Conservation (phyloP, 1,284 basidiomycete species). For the Pseudomicrostroma phylloplanum region DNA sequence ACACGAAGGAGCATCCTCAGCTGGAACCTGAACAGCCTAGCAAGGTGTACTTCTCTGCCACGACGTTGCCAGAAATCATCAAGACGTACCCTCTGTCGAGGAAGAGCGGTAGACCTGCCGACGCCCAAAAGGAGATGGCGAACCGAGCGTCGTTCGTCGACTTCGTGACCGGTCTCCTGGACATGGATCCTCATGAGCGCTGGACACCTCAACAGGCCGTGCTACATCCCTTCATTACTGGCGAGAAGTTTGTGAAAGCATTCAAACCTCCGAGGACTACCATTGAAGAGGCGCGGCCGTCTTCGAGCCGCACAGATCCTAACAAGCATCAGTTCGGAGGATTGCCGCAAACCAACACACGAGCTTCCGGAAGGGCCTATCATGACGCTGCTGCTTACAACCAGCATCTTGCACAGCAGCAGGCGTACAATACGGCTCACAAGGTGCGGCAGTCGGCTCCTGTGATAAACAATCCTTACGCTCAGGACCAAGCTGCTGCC, state of each 20-base stretch:
- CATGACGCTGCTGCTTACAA: slow-evolving; percentile 90
- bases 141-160: slow-evolving; percentile 92
- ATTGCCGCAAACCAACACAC: slow-evolving; percentile 64
- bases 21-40: slow-evolving; percentile 84
- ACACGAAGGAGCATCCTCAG: slow-evolving; percentile 78
- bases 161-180: slow-evolving; percentile 88
- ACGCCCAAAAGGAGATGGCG: slow-evolving; percentile 91
- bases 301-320: slow-evolving; percentile 13
- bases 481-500: slow-evolving; percentile 19
- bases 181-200: slow-evolving; percentile 86
- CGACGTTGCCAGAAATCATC: slow-evolving; percentile 87
- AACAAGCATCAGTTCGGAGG: slow-evolving; percentile 91
- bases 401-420: slow-evolving; percentile 87
- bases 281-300: neutral
- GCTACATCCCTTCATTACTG: slow-evolving; percentile 94
- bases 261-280: slow-evolving; percentile 46
- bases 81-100: slow-evolving; percentile 84
- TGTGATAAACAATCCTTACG: slow-evolving; percentile 42
- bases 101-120: slow-evolving; percentile 70
- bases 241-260: slow-evolving; percentile 68
- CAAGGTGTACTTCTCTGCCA: slow-evolving; percentile 97
- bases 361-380: slow-evolving; percentile 64
- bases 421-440: slow-evolving; percentile 69
- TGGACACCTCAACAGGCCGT: slow-evolving; percentile 97
- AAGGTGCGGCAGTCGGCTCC: slow-evolving; percentile 50